Base-by-base conservation (phyloP, 2,329 filamentous ascomycete species). In the Colletotrichum liaoningense region DNA sequence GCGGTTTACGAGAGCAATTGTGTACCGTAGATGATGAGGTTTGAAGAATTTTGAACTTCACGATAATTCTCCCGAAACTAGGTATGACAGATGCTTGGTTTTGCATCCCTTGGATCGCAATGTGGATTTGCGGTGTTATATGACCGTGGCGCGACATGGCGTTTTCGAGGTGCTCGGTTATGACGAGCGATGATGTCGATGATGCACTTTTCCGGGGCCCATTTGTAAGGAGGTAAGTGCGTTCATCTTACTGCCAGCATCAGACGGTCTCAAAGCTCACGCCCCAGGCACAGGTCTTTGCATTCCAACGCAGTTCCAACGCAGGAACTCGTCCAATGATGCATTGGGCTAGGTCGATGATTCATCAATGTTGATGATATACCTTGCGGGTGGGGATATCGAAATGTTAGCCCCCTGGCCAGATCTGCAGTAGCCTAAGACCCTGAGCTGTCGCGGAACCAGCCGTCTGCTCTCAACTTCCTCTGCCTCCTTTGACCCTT, bases 181-280 rank as follows among this genome's bases (percentile, higher is more conserved):
- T 69, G 67, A 69, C 67, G 30, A 55, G 14, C 52, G 67, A 63
- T 69, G 67, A 69, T 69, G 67, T 57, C 42, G 58, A 46, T 14
- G 58, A 63, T 14, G 33, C 33, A 33, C 5, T 16, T 19, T 16
- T 42, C 65, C 52, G 38, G 19, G 42, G 65, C 35, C 38, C 24
- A 49, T 24, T 35, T 56, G 19, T 30, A 57, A 42, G 46, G 57
- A 30, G 46, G 46, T 26, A 42, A 16, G 59, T 56, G 16, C 46
- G 12, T 54, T 38, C 52, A 58, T 66, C 63, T 12, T 14, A 56
- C 63, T 33, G n/a, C 30, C 5, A 28, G 5, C 14, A 12, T 14
- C 22, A 24, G 19, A 46, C 52, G 8, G 42, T 49, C 8, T 49
- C 42, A 49, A 22, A 4, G 42, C 42, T 49, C 8, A 63, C 46